Evolutionary conservation across 2,329 filamentous ascomycete genomes (phyloP), one percentile per base, ranked within the genome.

Genomic region (Aspergillus sp.): DNA sequence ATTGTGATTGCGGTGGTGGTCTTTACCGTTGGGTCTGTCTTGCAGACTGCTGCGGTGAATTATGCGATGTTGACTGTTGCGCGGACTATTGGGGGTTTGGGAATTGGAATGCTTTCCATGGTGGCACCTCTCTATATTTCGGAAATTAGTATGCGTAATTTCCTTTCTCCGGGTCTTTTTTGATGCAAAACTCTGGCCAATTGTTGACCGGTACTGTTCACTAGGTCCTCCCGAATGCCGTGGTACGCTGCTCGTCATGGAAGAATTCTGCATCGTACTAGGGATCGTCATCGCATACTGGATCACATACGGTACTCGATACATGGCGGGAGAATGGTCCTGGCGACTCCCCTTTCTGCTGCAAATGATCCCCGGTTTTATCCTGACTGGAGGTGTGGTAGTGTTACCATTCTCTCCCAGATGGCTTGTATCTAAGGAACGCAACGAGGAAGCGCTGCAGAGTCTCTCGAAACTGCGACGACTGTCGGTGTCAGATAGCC

Each of bases 321-420:
- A 65, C 47, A 73, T 76, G 52, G 46, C 53, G 2, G 64, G 66
- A 1, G 69, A 75, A 56, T 73, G 72, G 69, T 58, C 71, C 3
- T 76, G 70, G 68, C 58, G 72, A 29, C 59, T 76, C 0, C 73
- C 73, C 0, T 75, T 76, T 52, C 51, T 73, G 6, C 58, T 77
- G 5, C 74, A 77, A 51, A 67, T 76, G 50, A 55, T 68, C 8
- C 68, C 68, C 1, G 65, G 65, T 0, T 59, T 69, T 35, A 46
- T 71, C 36, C 59, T 71, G 3, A 57, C 59, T 2, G 61, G 56
- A 1, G 65, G 67, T 32, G 66, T 71, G 3, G 49, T 63, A 8
- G 67, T 75, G 49, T 65, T 79, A 36, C 78, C 78, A 0, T 79
- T 74, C 54, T 79, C 77, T 0, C 78, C 78, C 0, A 68, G 78